phyloP scores from a whole-genome alignment of 768 basidiomycete genomes.

The Multifurca ochricompacta region DNA sequence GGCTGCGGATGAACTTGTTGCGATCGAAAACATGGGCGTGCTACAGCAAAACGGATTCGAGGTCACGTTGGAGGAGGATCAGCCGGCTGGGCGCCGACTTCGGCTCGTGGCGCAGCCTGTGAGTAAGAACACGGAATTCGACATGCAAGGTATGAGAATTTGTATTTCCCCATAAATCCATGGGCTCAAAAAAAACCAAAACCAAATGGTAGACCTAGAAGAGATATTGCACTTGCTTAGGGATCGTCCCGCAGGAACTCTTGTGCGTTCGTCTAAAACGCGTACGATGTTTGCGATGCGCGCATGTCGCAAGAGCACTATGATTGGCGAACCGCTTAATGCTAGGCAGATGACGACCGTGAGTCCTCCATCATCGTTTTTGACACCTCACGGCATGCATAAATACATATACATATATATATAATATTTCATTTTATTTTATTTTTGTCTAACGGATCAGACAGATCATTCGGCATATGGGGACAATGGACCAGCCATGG shows the following conservation, averaged over 20 bases:
- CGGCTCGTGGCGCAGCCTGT: conserved; percentile 77
- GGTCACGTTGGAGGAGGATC: conserved; percentile 46
- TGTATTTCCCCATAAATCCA: too few relatives aligned
- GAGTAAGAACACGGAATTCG: conserved; percentile 87
- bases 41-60: conserved; percentile 88
- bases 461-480: conserved; percentile 30
- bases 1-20: conserved; percentile 83
- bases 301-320: conserved; percentile 92
- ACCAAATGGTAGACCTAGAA: conserved; percentile 87
- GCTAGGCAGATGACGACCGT: conserved; percentile 70
- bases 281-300: conserved; percentile 94
- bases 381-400: not conserved
- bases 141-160: conserved; percentile 67
- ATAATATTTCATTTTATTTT: too few relatives aligned
- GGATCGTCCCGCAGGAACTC: conserved; percentile 66
- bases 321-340: conserved; percentile 85
- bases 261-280: conserved; percentile 90
- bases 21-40: conserved; percentile 79
- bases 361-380: not conserved
- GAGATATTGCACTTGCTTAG: conserved; percentile 84
- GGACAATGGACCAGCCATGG: conserved; percentile 31
- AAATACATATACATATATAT: too few relatives aligned
- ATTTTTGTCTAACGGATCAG: not conserved
- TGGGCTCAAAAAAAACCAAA: too few relatives aligned
- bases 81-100: conserved; percentile 38